phyloP scores from a whole-genome alignment of 2,329 filamentous ascomycete genomes.

The Phaeosphaeriaceae sp. region DNA sequence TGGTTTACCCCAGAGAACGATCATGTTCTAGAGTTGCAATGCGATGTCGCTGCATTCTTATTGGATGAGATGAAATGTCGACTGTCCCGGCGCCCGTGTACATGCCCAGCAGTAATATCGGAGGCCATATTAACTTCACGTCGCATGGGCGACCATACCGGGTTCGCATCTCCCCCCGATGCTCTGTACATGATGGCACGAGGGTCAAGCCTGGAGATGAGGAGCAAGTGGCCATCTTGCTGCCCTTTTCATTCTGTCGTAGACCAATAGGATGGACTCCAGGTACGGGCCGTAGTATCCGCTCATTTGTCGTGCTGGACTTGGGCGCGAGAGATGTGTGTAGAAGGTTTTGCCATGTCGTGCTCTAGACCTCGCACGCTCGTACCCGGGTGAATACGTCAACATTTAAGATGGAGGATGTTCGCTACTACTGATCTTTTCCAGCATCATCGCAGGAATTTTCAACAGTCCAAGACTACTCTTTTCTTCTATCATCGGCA shows the following conservation, averaged over 20 bases:
- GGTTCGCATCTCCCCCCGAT: conserved; percentile 22
- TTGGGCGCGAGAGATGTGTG: conserved; percentile 15
- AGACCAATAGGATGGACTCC: conserved; percentile 20
- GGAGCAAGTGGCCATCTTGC: conserved; percentile 30
- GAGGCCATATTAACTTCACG: conserved; percentile 20
- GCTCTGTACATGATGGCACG: conserved; percentile 11
- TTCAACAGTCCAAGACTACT: neutral
- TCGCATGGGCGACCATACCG: conserved; percentile 26
- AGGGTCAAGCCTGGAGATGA: conserved; percentile 18
- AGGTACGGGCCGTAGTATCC: conserved; percentile 26
- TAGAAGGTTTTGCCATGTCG: conserved; percentile 12
- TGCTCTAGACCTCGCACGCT: conserved; percentile 33
- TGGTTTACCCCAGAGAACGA: conserved; percentile 21
- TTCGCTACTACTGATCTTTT: conserved; percentile 25
- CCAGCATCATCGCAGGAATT: conserved; percentile 6
- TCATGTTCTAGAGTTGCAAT: conserved; percentile 34
- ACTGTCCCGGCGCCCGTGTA: conserved; percentile 18
- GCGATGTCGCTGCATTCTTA: neutral
- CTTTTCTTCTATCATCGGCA: neutral
- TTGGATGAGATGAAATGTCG: conserved; percentile 9
- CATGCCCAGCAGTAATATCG: conserved; percentile 34
- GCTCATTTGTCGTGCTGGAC: conserved; percentile 15
- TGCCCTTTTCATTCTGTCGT: conserved; percentile 7
- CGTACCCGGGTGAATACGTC: conserved; percentile 29
- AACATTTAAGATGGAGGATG: conserved; percentile 33